phyloP scores from a whole-genome alignment of 1,139 yeast genomes.

The Geotrichum reessii region DNA sequence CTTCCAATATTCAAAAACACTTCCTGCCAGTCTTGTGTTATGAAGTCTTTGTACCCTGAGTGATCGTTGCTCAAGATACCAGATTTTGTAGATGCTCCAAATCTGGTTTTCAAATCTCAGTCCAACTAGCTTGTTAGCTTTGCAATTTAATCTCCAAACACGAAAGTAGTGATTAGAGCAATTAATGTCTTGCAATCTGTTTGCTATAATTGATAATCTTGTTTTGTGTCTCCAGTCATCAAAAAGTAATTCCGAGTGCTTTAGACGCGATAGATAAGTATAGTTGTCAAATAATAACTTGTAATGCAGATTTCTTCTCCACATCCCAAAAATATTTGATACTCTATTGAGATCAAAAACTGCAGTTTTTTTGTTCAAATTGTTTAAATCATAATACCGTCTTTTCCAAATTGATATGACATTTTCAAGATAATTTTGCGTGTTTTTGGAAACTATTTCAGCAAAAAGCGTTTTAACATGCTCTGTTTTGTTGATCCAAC shows the following conservation, averaged over 20 bases:
- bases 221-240: slow-evolving; percentile 22
- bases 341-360: background rate
- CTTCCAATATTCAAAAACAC: slow-evolving; percentile 19
- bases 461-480: background rate
- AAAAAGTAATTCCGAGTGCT: slow-evolving; percentile 7
- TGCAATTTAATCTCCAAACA: slow-evolving; percentile 22
- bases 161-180: slow-evolving; percentile 15
- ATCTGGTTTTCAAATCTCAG: slow-evolving; percentile 14
- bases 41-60: slow-evolving; percentile 18
- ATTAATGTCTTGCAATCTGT: slow-evolving; percentile 22
- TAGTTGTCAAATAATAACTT: background rate
- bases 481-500: background rate
- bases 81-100: slow-evolving; percentile 16
- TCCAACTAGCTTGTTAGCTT: slow-evolving; percentile 7
- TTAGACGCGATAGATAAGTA: background rate
- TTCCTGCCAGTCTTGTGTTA: slow-evolving; percentile 11
- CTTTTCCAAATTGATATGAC: background rate
- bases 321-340: background rate
- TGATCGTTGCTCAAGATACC: slow-evolving; percentile 23
- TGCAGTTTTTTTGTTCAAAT: background rate
- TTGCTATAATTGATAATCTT: slow-evolving; percentile 21
- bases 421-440: background rate
- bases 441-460: background rate
- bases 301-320: background rate
- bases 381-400: background rate